A percentile compares a stretch with the other conserved stretches of the same genome.
Evolutionary conservation across 2,329 filamentous ascomycete genomes (phyloP).

Genomic region (Diaporthe citri): DNA sequence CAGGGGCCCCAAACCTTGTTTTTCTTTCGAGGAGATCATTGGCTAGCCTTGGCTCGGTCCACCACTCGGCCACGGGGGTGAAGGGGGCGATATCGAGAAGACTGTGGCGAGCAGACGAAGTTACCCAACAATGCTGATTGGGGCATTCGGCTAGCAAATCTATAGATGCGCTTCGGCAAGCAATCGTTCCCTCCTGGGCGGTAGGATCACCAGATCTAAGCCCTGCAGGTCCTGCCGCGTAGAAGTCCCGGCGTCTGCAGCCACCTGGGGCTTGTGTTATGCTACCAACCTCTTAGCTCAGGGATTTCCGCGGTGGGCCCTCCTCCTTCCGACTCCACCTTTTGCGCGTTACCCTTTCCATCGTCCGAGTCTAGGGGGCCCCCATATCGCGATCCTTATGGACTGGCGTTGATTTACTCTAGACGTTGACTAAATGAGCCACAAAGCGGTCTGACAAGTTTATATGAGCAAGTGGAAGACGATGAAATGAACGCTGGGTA

Average conservation of each 20-base stretch:
- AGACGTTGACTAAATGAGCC: conserved; percentile 6
- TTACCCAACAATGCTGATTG: background rate
- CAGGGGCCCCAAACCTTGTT: conserved; percentile 21
- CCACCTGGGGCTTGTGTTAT: background rate
- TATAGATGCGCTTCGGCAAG: background rate
- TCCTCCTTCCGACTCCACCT: conserved; percentile 8
- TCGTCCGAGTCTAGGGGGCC: conserved; percentile 1
- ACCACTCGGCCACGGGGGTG: background rate
- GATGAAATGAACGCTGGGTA: background rate
- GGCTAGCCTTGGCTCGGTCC: background rate
- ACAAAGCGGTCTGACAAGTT: conserved; percentile 13
- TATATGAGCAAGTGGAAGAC: conserved; percentile 11
- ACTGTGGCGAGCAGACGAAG: background rate
- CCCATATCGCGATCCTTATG: conserved; percentile 14
- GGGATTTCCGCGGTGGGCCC: conserved; percentile 23
- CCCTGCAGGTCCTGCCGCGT: conserved; percentile 3
- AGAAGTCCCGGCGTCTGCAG: background rate
- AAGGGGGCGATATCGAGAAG: background rate
- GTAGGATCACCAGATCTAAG: conserved; percentile 7
- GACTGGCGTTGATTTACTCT: conserved; percentile 19
- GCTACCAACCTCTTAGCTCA: background rate
- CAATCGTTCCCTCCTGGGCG: background rate
- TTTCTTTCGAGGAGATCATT: background rate
- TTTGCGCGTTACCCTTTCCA: conserved; percentile 14
- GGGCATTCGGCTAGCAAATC: background rate